Evolutionary conservation across 106 monocot species (phyloP).

Genomic region (Ottelia alismoides): DNA sequence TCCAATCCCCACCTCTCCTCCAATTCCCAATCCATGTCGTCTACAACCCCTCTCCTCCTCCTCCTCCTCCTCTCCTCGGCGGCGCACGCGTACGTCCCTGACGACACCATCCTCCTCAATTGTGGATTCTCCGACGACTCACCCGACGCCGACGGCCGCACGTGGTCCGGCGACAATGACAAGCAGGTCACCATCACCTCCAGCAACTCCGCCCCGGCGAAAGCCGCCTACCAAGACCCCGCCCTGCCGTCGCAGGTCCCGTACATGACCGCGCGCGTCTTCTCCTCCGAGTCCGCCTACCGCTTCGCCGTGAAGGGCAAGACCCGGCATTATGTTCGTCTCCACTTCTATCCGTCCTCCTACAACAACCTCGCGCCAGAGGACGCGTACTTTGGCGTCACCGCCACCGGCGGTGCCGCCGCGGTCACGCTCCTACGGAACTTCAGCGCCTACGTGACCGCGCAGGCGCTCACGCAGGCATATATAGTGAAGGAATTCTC

Average conservation of each 20-base stretch:
- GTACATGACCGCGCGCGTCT: slow-evolving; percentile 73
- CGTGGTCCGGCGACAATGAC: slow-evolving; percentile 18
- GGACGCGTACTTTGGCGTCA: slow-evolving; percentile 51
- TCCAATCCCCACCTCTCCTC: no score
- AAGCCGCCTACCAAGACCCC: slow-evolving; percentile 59
- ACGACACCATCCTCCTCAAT: no score
- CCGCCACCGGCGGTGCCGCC: slow-evolving; percentile 21
- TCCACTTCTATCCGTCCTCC: slow-evolving; percentile 71
- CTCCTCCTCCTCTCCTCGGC: no score
- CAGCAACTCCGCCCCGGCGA: slow-evolving; percentile 9
- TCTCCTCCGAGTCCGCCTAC: slow-evolving; percentile 42
- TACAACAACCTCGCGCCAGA: slow-evolving; percentile 41
- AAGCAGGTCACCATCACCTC: slow-evolving; percentile 9
- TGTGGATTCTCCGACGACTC: slow-evolving; percentile 35
- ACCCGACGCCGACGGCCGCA: slow-evolving; percentile 32
- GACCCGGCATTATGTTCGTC: slow-evolving; percentile 66
- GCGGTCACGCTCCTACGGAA: slow-evolving; percentile 56
- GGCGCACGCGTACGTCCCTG: no score
- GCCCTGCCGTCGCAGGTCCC: slow-evolving; percentile 81
- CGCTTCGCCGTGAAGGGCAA: slow-evolving; percentile 31
- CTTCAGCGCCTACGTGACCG: slow-evolving; percentile 70
- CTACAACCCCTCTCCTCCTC: no score
- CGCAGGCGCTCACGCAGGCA: slow-evolving; percentile 24
- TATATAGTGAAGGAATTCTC: slow-evolving; percentile 14
- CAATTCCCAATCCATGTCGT: no score